Evolutionary conservation across 2,329 filamentous ascomycete genomes (phyloP), one percentile per base, ranked within the genome.

Genomic region (Cladosporium velox): DNA sequence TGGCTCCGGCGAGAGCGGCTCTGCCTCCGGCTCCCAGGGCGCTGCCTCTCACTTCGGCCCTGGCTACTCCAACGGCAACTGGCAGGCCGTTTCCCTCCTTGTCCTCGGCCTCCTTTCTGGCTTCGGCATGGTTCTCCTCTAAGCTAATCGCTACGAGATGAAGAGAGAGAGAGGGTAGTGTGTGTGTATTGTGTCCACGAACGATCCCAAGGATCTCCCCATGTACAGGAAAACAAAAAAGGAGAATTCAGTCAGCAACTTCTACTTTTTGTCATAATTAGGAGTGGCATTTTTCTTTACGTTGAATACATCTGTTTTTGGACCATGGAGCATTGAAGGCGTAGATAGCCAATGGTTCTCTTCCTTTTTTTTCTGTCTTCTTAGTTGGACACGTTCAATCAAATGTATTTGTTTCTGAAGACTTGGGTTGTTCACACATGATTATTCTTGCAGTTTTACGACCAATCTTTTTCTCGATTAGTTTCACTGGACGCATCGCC

Each of bases 111-210:
- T 70, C 18, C 41, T 74, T 35, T 75, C 73, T 6, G 74, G 74
- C 65, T 68, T 71, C 65, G 73, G 74, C 61, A 76, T 76, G 74
- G 70, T 76, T 51, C 63, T 75, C 58, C 70, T 76, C 69, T 76
- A 76, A 65, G 64, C 55, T 34, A 55, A 32, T 32, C 32, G 28
- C 28, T 55, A 21, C 52, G 52, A 32, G 32, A 21, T 34, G 2
- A 18, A 12, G n/a, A 21, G 24, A 24, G 24, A 24, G 24, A 24
- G 24, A 24, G 24, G 24, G 24, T 24, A 24, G 24, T 24, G 41
- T 21, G n/a, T 34, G n/a, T 59, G 10, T 28, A 26, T 44, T 24
- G 57, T 12, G 28, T 34, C 30, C 52, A n/a, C 52, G 24, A 52
- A 15, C 24, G 52, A 55, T 55, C 52, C 28, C 30, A 55, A 18